Conservation (phyloP, 202 grass and related monocot species). For the Miscanthus sacchariflorus region DNA sequence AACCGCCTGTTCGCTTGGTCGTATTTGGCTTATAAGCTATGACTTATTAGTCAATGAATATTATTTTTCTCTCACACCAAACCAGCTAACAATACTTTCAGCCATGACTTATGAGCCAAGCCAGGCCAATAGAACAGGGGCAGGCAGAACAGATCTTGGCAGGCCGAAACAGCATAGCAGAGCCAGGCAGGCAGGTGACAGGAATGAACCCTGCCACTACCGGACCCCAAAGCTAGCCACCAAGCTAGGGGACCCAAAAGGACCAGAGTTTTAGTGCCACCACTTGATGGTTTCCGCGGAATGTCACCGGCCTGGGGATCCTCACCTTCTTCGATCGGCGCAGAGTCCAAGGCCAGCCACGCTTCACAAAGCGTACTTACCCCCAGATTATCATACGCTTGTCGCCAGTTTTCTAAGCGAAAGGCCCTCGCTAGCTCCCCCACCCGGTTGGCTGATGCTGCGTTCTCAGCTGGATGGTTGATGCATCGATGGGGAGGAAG, state of each 20-base stretch:
- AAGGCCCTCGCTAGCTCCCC: neutral
- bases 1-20: too few relatives aligned
- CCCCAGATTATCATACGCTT: constrained; percentile 16
- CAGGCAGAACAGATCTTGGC: constrained; percentile 3
- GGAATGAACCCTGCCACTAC: too few relatives aligned
- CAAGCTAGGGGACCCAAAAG: neutral
- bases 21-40: too few relatives aligned
- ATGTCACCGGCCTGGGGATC: constrained; percentile 58
- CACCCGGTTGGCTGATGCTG: neutral
- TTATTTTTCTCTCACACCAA: too few relatives aligned
- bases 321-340: constrained; percentile 26
- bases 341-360: constrained; percentile 4
- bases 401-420: constrained; percentile 1
- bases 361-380: constrained; percentile 35
- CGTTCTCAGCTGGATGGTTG: neutral
- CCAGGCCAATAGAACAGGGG: too few relatives aligned
- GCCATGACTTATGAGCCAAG: too few relatives aligned
- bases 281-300: constrained; percentile 42
- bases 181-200: too few relatives aligned
- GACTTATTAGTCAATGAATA: too few relatives aligned
- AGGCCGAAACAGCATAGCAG: neutral
- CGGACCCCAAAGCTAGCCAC: neutral
- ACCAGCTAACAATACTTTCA: too few relatives aligned
- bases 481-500: neutral
- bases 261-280: constrained; percentile 45